Conservation (phyloP, 768 basidiomycete genomes). For the Tulasnella sp. region DNA sequence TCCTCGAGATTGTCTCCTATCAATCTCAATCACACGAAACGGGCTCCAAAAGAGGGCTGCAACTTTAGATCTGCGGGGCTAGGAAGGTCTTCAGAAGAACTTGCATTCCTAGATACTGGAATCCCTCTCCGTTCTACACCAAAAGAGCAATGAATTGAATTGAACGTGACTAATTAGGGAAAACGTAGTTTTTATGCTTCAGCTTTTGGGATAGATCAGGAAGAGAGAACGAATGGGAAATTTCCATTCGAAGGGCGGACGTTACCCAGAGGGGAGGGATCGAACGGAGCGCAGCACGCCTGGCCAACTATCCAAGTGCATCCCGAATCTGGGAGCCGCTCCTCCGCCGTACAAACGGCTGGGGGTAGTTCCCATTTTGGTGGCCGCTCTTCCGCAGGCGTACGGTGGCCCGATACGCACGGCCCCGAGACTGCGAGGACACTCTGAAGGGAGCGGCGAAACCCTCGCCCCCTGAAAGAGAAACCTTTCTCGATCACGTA, state of each 20-base stretch:
- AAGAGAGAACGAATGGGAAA: not conserved
- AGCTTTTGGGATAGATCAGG: not conserved
- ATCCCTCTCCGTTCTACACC: no score
- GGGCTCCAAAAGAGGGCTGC: no score
- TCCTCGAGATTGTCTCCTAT: no score
- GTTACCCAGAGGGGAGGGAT: not conserved
- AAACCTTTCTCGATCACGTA: not conserved
- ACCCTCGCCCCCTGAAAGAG: not conserved
- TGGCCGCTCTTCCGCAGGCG: not conserved
- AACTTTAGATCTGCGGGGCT: no score
- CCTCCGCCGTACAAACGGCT: not conserved
- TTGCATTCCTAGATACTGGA: no score
- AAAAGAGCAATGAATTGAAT: no score
- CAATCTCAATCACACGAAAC: no score
- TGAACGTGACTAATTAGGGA: not conserved
- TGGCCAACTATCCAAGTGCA: not conserved
- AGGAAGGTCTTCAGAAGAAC: no score
- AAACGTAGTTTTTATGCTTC: not conserved
- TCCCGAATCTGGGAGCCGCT: not conserved
- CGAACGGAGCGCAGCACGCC: not conserved
- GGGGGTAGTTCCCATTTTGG: not conserved
- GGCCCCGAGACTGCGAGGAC: not conserved
- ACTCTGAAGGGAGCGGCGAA: not conserved
- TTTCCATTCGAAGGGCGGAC: not conserved
- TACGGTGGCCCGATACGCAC: not conserved